phyloP scores from a whole-genome alignment of 2,329 filamentous ascomycete species.

The Aureobasidium lini region DNA sequence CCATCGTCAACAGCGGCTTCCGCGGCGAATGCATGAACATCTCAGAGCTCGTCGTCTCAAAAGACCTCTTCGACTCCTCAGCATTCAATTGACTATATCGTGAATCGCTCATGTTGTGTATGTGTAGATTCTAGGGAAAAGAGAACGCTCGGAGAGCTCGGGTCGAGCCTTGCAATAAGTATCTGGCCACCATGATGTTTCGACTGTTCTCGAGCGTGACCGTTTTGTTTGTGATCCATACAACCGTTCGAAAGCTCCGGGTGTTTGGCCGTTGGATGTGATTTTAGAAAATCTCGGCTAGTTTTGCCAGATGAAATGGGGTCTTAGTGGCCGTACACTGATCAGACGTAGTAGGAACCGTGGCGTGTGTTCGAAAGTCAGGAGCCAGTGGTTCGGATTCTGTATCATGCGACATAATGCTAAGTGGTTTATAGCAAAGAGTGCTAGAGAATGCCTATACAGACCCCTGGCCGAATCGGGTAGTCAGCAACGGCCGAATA shows the following conservation, averaged over 20 bases:
- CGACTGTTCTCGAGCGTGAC: background rate
- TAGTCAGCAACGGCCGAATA: background rate
- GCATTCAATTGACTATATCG: background rate
- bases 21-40: background rate
- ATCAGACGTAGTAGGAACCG: background rate
- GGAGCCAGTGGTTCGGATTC: too few species aligned
- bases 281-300: background rate
- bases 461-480: background rate
- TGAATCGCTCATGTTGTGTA: background rate
- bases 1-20: background rate
- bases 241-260: background rate
- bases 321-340: background rate
- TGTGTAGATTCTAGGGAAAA: background rate
- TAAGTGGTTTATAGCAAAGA: too few species aligned
- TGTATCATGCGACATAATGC: too few species aligned
- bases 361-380: too few species aligned
- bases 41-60: constrained; percentile 2
- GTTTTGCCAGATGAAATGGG: too few species aligned
- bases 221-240: background rate
- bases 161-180: background rate
- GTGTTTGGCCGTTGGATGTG: constrained; percentile 1
- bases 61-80: background rate
- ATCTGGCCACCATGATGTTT: background rate
- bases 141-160: background rate
- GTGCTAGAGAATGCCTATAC: too few species aligned